Evolutionary conservation across 495 filamentous ascomycete species (phyloP).

Genomic region (Talaromyces trachyspermus): DNA sequence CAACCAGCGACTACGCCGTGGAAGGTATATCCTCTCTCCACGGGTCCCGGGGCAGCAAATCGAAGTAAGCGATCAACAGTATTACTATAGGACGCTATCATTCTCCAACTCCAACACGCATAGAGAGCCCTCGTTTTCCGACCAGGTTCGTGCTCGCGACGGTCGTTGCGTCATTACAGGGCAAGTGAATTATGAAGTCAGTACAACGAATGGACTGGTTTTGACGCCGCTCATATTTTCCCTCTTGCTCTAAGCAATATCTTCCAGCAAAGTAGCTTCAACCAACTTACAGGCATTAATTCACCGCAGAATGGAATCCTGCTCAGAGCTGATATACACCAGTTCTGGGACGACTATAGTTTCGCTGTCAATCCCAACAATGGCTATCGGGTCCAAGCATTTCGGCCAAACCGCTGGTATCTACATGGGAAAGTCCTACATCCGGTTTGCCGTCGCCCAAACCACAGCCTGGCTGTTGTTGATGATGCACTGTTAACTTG

Average conservation of each 20-base stretch:
- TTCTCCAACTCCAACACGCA: no score
- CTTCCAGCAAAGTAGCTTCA: not conserved
- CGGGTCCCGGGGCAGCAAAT: no score
- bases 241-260: slow-evolving; percentile 22
- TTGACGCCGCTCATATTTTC: slow-evolving; percentile 30
- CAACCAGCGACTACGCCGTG: no score
- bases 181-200: slow-evolving; percentile 19
- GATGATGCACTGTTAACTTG: slow-evolving; percentile 32
- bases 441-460: slow-evolving; percentile 17
- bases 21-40: no score
- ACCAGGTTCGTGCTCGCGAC: slow-evolving; percentile 24
- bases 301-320: slow-evolving; percentile 30
- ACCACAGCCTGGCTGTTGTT: slow-evolving; percentile 21
- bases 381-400: slow-evolving; percentile 28
- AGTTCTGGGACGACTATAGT: slow-evolving; percentile 24
- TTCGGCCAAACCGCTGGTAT: slow-evolving; percentile 13
- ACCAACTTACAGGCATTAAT: slow-evolving; percentile 20
- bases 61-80: no score
- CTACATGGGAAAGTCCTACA: slow-evolving; percentile 26
- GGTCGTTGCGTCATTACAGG: slow-evolving; percentile 25
- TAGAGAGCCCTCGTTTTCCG: no score
- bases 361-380: slow-evolving; percentile 29
- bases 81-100: no score
- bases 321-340: slow-evolving; percentile 19
- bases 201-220: no score